Percentiles rank a stretch among this genome's conserved stretches.
These are phyloP conservation scores for Lecanoromycetidae sp. DNA, from an alignment of 2,329 filamentous ascomycete genomes.

Conservation along the genomic window DNA sequence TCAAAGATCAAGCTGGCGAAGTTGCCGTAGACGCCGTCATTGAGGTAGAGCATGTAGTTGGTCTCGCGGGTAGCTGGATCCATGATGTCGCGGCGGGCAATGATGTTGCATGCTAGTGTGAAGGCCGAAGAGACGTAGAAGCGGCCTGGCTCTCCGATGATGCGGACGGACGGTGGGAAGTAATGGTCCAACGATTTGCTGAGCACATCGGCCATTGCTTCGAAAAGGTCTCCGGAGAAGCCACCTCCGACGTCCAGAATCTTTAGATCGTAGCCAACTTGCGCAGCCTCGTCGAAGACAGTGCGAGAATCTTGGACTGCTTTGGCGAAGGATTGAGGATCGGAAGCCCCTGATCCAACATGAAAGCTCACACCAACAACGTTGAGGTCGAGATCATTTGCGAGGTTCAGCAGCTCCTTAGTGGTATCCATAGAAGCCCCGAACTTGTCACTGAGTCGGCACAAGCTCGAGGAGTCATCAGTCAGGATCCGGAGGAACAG, in stretches of 20 bases:
- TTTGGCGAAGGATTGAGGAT: conserved; percentile 81
- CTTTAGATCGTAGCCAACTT: conserved; percentile 67
- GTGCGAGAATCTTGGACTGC: conserved; percentile 78
- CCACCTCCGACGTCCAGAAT: conserved; percentile 91
- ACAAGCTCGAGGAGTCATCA: conserved; percentile 88
- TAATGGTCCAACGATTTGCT: conserved; percentile 70
- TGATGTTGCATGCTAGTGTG: conserved; percentile 89
- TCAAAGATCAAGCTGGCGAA: conserved; percentile 99
- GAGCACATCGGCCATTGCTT: conserved; percentile 74
- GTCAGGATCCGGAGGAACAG: conserved; percentile 90
- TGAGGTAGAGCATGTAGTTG: conserved; percentile 94
- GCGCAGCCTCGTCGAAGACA: conserved; percentile 75
- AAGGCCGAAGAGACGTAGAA: conserved; percentile 93
- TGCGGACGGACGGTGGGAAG: conserved; percentile 68
- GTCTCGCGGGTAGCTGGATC: conserved; percentile 53
- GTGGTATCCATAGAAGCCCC: conserved; percentile 80
- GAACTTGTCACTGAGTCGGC: conserved; percentile 94
- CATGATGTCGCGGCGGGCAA: conserved; percentile 79
- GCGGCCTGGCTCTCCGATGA: conserved; percentile 92
- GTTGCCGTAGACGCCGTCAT: conserved; percentile 96
- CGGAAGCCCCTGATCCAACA: conserved; percentile 88
- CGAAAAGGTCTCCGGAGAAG: conserved; percentile 83
- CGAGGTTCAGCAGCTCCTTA: conserved; percentile 62
- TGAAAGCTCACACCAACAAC: conserved; percentile 97
- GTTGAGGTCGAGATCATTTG: conserved; percentile 71